Percentiles rank a stretch among this genome's conserved stretches.
Evolutionary conservation across 345 rosid genomes (phyloP).

Genomic region (Citrus sp.): DNA sequence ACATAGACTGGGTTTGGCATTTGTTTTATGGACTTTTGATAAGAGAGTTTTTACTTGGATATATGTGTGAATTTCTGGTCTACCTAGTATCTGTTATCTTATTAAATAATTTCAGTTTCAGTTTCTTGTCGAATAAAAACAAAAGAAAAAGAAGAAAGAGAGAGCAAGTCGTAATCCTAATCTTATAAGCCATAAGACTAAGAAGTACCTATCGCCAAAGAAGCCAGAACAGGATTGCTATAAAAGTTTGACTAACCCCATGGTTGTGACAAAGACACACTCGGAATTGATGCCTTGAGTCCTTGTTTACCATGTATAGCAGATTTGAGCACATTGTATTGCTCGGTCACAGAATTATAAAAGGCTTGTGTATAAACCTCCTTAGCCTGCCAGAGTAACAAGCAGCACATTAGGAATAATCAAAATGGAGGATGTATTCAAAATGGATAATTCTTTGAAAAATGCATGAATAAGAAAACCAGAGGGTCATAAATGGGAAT

Average conservation of each 20-base stretch:
- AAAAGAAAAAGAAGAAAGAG: background rate
- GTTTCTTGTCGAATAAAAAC: background rate
- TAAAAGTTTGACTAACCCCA: slow-evolving; percentile 51
- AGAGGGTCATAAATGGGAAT: background rate
- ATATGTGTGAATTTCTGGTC: background rate
- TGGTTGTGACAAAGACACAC: slow-evolving; percentile 77
- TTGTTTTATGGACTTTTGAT: no score
- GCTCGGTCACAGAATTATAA: slow-evolving; percentile 56
- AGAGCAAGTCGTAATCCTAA: background rate
- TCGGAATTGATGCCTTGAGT: slow-evolving; percentile 59
- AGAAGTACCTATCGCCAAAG: slow-evolving; percentile 19
- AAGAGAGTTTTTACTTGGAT: background rate
- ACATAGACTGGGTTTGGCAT: background rate
- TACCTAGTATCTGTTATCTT: background rate
- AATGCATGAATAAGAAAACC: background rate
- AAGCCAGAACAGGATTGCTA: slow-evolving; percentile 8
- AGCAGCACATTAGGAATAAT: slow-evolving; percentile 10
- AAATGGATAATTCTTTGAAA: background rate
- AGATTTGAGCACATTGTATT: slow-evolving; percentile 62
- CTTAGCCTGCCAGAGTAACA: slow-evolving; percentile 57
- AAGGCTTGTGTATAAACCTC: slow-evolving; percentile 50
- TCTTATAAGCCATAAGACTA: background rate
- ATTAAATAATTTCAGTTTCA: background rate
- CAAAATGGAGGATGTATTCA: slow-evolving; percentile 2
- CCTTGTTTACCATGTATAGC: slow-evolving; percentile 68